Evolutionary conservation across 1,284 basidiomycete species (phyloP).

Genomic region (Rhodotorula sp.): DNA sequence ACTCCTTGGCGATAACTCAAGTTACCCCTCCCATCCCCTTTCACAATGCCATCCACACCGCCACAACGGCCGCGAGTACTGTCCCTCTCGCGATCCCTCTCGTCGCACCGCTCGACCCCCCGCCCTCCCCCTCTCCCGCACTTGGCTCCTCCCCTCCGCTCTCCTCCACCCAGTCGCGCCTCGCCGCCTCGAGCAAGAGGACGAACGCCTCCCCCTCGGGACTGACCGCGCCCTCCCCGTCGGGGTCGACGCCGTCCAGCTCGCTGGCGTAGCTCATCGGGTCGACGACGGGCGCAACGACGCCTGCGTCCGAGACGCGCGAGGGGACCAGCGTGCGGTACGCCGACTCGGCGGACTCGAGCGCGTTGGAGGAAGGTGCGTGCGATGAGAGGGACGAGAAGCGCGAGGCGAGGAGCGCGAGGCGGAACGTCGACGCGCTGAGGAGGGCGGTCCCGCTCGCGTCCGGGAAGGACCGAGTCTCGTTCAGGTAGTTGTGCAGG

Average conservation of each 20-base stretch:
- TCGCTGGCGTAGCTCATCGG: conserved; percentile 60
- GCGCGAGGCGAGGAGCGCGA: conserved; percentile 60
- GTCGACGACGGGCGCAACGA: conserved; percentile 70
- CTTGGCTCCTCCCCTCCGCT: neutral
- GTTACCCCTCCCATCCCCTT: too few relatives aligned
- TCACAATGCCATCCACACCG: too few relatives aligned
- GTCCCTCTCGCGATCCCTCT: too few relatives aligned
- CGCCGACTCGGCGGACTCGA: conserved; percentile 18
- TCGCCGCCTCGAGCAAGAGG: conserved; percentile 67
- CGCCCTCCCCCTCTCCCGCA: neutral
- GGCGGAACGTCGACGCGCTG: conserved; percentile 72
- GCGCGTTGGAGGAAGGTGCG: neutral
- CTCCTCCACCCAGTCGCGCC: conserved; percentile 25
- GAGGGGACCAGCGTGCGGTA: conserved; percentile 32
- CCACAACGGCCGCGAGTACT: too few relatives aligned
- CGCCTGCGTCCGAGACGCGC: conserved; percentile 57
- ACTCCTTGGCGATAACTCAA: too few relatives aligned
- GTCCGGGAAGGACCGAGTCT: conserved; percentile 70
- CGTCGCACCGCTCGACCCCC: too few relatives aligned
- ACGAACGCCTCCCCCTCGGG: conserved; percentile 70
- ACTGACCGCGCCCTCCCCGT: conserved; percentile 51
- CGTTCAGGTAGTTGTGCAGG: conserved; percentile 71
- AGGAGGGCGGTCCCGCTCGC: conserved; percentile 72
- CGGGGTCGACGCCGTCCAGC: conserved; percentile 50
- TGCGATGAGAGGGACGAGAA: conserved; percentile 1